These are phyloP conservation scores for Meira miltonrushii DNA, from an alignment of 1,284 basidiomycete genomes.

Conservation along the genomic window DNA sequence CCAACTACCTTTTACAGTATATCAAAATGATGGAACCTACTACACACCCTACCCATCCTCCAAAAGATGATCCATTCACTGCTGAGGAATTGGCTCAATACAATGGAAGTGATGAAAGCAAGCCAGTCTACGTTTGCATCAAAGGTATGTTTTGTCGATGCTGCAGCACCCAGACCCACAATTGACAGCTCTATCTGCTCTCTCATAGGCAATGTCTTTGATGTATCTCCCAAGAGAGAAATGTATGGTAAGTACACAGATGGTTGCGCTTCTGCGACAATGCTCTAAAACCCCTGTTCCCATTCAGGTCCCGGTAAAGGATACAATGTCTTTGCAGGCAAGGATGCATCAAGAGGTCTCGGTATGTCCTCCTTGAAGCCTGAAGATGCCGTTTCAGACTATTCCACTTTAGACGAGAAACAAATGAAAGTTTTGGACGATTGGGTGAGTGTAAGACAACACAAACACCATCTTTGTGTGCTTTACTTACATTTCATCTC, in stretches of 20 bases:
- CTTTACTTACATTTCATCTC: not conserved
- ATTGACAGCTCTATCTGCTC: not conserved
- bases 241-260: conserved; percentile 67
- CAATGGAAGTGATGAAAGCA: conserved; percentile 63
- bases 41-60: conserved; percentile 55
- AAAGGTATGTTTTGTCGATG: conserved; percentile 61
- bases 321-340: conserved; percentile 65
- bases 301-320: conserved; percentile 36
- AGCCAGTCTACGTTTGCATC: conserved; percentile 79
- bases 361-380: conserved; percentile 73
- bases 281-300: not conserved
- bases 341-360: conserved; percentile 63
- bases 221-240: conserved; percentile 70
- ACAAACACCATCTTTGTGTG: not conserved
- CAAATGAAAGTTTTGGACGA: conserved; percentile 82
- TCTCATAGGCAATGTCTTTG: conserved; percentile 66
- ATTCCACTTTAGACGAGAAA: conserved; percentile 67
- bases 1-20: not conserved
- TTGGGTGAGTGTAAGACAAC: conserved; percentile 62
- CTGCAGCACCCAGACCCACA: not conserved
- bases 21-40: conserved; percentile 19
- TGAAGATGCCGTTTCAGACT: conserved; percentile 84
- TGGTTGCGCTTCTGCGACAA: not conserved
- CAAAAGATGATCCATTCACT: conserved; percentile 72
- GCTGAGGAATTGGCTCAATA: conserved; percentile 64